Evolutionary conservation across 371 early-diverging fungal genomes (phyloP), one percentile per base, ranked within the genome.

Genomic region (Mortierella sp.): DNA sequence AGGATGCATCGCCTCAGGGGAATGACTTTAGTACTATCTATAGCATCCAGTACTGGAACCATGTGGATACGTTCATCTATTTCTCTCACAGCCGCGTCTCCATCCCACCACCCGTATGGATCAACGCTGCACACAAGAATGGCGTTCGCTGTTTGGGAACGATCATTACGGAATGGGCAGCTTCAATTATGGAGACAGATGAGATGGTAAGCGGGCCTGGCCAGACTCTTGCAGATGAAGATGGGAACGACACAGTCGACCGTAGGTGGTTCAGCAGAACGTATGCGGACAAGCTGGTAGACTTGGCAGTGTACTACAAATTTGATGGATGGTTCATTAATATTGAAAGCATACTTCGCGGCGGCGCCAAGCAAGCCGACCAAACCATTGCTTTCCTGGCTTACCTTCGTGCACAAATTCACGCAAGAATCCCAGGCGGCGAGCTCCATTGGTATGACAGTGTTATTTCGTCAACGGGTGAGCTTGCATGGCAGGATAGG

Each of bases 271-370:
- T 87, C 54, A 72, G 75, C 43, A 74, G 74, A 4, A 51, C 68
- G 37, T 91, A 83, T 79, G 90, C 91, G 0, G 88, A 92, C 70
- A 90, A 87, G 52, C 66, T 92, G 57, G 92, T 93, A 5, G 87
- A 85, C 6, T 60, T 93, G 52, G 91, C 93, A 0, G 77, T 85
- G 22, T 86, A 88, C 68, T 93, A 90, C 72, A 78, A 84, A 24
- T 93, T 93, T 84, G 92, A 91, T 70, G 92, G 93, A 2, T 93
- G 90, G 90, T 84, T 93, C 60, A 81, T 93, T 51, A 91, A 92
- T 60, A 88, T 93, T 57, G 93, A 92, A 83, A 78, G 84, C 22
- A 83, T 79, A 18, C 84, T 93, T 28, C 63, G 75, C 1, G 85
- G 85, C 8, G 79, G 81, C 1, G 55, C 40, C 9, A 3, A 57